These are phyloP conservation scores for Dactylorhiza incarnata DNA, from an alignment of 106 monocot genomes.

Conservation along the genomic window DNA sequence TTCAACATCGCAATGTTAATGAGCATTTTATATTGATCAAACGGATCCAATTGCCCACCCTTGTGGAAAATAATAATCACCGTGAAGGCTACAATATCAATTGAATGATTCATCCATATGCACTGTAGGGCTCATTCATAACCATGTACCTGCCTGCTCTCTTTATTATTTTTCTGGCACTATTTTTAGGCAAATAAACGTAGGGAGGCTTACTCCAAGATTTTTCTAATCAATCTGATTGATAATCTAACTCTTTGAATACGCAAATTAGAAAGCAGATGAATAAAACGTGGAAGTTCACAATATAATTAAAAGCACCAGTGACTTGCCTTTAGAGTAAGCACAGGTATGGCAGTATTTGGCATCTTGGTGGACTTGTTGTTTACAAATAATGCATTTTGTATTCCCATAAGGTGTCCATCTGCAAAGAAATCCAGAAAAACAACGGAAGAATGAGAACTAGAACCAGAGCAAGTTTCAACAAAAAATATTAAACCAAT, in stretches of 20 bases:
- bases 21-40: background rate
- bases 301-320: background rate
- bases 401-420: slow-evolving; percentile 91
- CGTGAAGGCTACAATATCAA: background rate
- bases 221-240: background rate
- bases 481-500: background rate
- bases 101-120: background rate
- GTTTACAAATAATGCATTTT: slow-evolving; percentile 96
- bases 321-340: slow-evolving; percentile 81
- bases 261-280: background rate
- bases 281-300: background rate
- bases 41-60: background rate
- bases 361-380: slow-evolving; percentile 96
- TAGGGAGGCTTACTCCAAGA: too few species aligned
- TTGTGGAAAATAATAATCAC: background rate
- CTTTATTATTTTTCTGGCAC: too few species aligned
- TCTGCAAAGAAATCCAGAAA: slow-evolving; percentile 27
- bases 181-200: too few species aligned
- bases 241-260: background rate
- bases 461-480: background rate
- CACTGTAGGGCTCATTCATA: background rate
- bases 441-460: background rate
- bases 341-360: slow-evolving; percentile 99
- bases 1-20: background rate
- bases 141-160: background rate